phyloP scores from a whole-genome alignment of 257 asterid species.

The Solanum tarijense region DNA sequence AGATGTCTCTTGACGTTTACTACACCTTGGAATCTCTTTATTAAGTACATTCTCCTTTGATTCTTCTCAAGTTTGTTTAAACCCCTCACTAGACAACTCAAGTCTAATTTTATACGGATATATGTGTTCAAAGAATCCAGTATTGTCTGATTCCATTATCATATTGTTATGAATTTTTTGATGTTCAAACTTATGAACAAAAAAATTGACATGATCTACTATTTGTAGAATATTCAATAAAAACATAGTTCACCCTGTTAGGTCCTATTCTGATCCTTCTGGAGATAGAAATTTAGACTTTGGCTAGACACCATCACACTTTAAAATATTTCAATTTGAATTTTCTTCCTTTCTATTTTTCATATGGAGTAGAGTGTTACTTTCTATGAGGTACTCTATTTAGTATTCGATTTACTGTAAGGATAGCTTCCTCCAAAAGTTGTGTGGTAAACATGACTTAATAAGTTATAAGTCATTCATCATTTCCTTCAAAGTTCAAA shows the following conservation, averaged over 20 bases:
- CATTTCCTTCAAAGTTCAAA: too few species aligned
- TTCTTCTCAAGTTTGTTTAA: neutral
- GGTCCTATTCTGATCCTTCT: neutral
- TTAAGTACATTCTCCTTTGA: neutral
- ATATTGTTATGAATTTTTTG: neutral
- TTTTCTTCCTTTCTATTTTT: neutral
- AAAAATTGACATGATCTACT: neutral
- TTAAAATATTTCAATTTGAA: too few species aligned
- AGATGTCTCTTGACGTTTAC: neutral
- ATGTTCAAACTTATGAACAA: neutral
- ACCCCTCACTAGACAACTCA: neutral
- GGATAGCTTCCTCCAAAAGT: neutral
- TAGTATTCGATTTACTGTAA: too few species aligned
- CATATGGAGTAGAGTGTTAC: neutral
- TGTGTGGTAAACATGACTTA: neutral
- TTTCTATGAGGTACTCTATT: neutral
- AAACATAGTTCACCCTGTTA: neutral
- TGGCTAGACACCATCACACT: neutral
- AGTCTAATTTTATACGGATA: neutral
- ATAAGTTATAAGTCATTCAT: neutral
- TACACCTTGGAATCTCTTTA: neutral
- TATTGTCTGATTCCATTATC: neutral
- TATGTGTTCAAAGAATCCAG: too few species aligned
- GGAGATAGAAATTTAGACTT: neutral
- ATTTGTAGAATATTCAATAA: neutral